Evolutionary conservation across 2,329 filamentous ascomycete species (phyloP), one percentile per base, ranked within the genome.

Genomic region (Aspergillus brunneoviolaceus): DNA sequence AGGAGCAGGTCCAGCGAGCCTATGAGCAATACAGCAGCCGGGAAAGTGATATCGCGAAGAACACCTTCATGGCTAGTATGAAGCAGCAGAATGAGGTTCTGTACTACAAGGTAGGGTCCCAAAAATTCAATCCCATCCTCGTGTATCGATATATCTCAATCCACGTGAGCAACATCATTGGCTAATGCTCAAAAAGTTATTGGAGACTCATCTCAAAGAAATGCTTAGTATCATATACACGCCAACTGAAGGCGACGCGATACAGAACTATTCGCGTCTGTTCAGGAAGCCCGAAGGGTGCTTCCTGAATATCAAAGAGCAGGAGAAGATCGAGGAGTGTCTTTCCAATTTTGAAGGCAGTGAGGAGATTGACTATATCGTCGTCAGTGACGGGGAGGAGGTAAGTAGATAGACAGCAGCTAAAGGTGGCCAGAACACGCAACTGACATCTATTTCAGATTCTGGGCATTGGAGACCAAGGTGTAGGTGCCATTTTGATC

Each of bases 211-310:
- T 68, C 77, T 96, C 21, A 87, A 90, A 64, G 91, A 96, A 71
- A 95, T 96, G 90, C 93, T 96, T 70, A 87, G 88, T 47, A 80
- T 96, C n/a, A 90, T 96, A 29, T 96, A 96, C 71, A 96, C 92
- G 0, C 92, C 92, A 0, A 96, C 92, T 0, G 92, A 96, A 76
- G 91, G 90, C 9, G 91, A 96, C 47, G 92, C 92, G 0, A 96
- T 96, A 54, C 86, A 91, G 65, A 90, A 93, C 64, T 96, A 91
- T 71, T 95, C 91, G 0, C 79, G 87, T 0, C 74, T 95, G 0
- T 96, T 96, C 69, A 80, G 92, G 11, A 81, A 85, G 19, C 90
- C 92, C 0, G 89, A 94, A 65, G 92, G 92, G 0, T 92, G 90
- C 67, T 96, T 92, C 65, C 75, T 96, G 54, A 91, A 89, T 67